phyloP scores from a whole-genome alignment of 768 basidiomycete species.

The Suillus fuscotomentosus region DNA sequence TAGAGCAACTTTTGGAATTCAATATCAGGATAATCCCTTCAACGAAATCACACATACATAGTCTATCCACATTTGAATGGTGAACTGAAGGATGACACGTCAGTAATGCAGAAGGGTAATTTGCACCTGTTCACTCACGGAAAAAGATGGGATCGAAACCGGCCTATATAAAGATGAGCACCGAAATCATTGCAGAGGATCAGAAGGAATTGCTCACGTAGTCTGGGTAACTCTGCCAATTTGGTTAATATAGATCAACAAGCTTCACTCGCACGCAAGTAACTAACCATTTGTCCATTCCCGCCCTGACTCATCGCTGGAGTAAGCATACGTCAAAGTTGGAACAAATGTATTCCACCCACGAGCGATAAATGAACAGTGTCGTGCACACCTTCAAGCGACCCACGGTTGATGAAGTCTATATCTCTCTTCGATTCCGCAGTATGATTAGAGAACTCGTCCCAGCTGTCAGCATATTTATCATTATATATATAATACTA shows the following conservation, averaged over 20 bases:
- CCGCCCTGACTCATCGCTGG: constrained; percentile 16
- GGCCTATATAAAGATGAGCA: constrained; percentile 9
- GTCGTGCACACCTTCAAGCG: constrained; percentile 23
- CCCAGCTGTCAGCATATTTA: constrained; percentile 18
- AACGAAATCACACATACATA: constrained; percentile 9
- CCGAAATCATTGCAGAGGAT: neutral
- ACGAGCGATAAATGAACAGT: constrained; percentile 18
- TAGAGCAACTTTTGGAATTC: constrained; percentile 18
- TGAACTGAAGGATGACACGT: constrained; percentile 17
- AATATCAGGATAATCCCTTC: neutral
- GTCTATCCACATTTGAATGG: constrained; percentile 22
- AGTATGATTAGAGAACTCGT: constrained; percentile 26
- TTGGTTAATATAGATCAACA: constrained; percentile 2
- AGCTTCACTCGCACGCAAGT: neutral
- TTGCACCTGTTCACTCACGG: constrained; percentile 13
- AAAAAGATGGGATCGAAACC: constrained; percentile 26
- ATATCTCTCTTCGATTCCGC: constrained; percentile 17
- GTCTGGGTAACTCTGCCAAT: constrained; percentile 15
- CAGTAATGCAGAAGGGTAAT: neutral
- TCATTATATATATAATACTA: neutral
- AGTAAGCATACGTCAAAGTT: neutral
- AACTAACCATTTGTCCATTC: constrained; percentile 26
- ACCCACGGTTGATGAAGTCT: constrained; percentile 13
- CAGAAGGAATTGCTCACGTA: constrained; percentile 18
- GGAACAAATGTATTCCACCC: constrained; percentile 3